phyloP scores from a whole-genome alignment of 805 yeast species.

The Saccharomycopsis olivae region DNA sequence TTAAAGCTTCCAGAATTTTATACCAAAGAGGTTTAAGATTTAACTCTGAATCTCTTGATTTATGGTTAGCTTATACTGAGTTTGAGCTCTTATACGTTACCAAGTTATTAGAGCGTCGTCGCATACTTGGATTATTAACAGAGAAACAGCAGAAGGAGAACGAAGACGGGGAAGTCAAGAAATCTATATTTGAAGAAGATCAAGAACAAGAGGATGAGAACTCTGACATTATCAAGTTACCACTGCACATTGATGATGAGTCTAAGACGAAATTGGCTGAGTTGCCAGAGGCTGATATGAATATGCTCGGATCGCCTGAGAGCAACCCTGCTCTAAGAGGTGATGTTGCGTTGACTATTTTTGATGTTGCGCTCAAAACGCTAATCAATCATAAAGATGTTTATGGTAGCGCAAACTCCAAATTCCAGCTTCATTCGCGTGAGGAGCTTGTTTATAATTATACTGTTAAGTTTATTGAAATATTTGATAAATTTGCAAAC shows the following conservation, averaged over 20 bases:
- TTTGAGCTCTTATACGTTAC: slow-evolving; percentile 82
- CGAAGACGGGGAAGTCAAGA: slow-evolving; percentile 28
- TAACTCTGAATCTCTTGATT: slow-evolving; percentile 56
- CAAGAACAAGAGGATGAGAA: slow-evolving; percentile 27
- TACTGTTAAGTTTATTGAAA: slow-evolving; percentile 32
- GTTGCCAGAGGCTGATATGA: slow-evolving; percentile 80
- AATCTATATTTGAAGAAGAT: slow-evolving; percentile 23
- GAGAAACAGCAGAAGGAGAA: slow-evolving; percentile 57
- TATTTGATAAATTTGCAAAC: slow-evolving; percentile 62
- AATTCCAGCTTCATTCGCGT: slow-evolving; percentile 21
- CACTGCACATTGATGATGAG: slow-evolving; percentile 49
- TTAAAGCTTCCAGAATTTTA: slow-evolving; percentile 77
- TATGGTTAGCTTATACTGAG: slow-evolving; percentile 82
- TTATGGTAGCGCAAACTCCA: slow-evolving; percentile 12
- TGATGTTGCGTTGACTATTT: slow-evolving; percentile 59
- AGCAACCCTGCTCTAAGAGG: slow-evolving; percentile 72
- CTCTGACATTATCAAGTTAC: slow-evolving; percentile 35
- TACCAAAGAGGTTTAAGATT: slow-evolving; percentile 80
- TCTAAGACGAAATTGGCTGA: slow-evolving; percentile 34
- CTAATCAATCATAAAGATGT: slow-evolving; percentile 26
- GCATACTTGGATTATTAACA: slow-evolving; percentile 66
- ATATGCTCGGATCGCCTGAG: slow-evolving; percentile 77
- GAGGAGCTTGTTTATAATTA: slow-evolving; percentile 33
- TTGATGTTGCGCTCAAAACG: slow-evolving; percentile 53
- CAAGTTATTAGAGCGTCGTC: slow-evolving; percentile 73